A percentile compares a stretch with the other conserved stretches of the same genome.
Conservation (phyloP, 768 basidiomycete genomes). For the Strobilomyces dryophilus region DNA sequence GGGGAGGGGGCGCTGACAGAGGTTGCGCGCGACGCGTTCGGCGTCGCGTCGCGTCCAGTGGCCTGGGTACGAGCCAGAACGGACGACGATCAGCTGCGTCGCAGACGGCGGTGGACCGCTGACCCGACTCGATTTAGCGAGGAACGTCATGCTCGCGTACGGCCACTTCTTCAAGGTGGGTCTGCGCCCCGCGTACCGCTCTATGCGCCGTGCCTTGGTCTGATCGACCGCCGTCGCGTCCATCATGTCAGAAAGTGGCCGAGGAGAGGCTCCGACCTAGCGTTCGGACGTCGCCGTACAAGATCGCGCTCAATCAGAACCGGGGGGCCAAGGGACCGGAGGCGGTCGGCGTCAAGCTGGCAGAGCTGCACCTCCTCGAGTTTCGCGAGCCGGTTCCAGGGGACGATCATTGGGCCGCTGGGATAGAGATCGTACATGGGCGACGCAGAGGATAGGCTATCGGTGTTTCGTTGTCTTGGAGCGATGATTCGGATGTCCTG, state of each 20-base stretch:
- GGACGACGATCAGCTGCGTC: background rate
- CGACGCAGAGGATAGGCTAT: no score
- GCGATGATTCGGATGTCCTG: no score
- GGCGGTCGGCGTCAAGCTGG: background rate
- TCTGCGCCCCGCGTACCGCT: no score
- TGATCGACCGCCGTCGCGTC: no score
- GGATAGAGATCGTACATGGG: background rate
- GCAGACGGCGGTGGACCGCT: background rate
- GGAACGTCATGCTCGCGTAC: background rate
- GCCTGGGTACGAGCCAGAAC: background rate
- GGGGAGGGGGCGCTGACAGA: background rate
- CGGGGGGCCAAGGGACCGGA: background rate
- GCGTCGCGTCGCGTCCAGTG: no score
- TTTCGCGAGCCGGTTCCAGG: background rate
- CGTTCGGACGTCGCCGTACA: background rate
- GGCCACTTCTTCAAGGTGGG: background rate
- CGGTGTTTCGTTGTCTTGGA: no score
- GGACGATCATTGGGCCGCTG: background rate
- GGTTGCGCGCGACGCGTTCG: no score
- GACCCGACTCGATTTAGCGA: background rate
- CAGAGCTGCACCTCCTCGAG: slow-evolving; percentile 3
- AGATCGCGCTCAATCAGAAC: slow-evolving; percentile 3
- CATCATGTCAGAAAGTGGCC: slow-evolving; percentile 4
- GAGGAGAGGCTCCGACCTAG: background rate
- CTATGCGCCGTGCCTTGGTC: no score